Evolutionary conservation across 805 yeast species (phyloP).

Genomic region (Grigorovia yakushimaensis): DNA sequence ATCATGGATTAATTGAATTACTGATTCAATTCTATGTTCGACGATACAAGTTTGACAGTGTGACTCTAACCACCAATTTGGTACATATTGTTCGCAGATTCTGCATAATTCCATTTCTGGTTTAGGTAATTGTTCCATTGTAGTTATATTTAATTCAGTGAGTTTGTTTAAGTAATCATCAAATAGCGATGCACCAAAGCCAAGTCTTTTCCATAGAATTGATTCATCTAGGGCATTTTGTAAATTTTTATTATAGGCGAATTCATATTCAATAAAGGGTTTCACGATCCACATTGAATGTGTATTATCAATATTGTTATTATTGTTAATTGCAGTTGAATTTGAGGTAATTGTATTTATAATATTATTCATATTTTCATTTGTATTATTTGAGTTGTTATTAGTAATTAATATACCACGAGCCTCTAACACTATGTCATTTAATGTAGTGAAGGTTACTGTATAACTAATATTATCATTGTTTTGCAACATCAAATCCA

Average conservation of each 20-base stretch:
- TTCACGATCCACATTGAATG: conserved; percentile 92
- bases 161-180: conserved; percentile 56
- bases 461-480: conserved; percentile 66
- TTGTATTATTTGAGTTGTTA: not conserved
- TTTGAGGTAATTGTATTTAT: too few relatives aligned
- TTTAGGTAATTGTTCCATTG: conserved; percentile 58
- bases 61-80: conserved; percentile 92
- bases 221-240: conserved; percentile 38
- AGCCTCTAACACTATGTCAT: conserved; percentile 72
- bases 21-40: conserved; percentile 75
- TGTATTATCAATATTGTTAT: conserved; percentile 45
- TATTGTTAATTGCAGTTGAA: conserved; percentile 33
- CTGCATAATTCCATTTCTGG: conserved; percentile 80
- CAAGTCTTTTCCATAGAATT: conserved; percentile 57
- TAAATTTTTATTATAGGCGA: conserved; percentile 29
- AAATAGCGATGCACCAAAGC: conserved; percentile 82
- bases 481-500: conserved; percentile 47
- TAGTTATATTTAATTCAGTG: conserved; percentile 47
- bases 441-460: conserved; percentile 49
- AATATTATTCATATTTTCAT: too few relatives aligned
- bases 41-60: conserved; percentile 82
- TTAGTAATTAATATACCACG: conserved; percentile 76
- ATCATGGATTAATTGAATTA: conserved; percentile 68
- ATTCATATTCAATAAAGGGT: conserved; percentile 40
- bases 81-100: conserved; percentile 84